Evolutionary conservation across 192 early-diverging fungal species (phyloP).

Genomic region (Backusella mclennaniae): DNA sequence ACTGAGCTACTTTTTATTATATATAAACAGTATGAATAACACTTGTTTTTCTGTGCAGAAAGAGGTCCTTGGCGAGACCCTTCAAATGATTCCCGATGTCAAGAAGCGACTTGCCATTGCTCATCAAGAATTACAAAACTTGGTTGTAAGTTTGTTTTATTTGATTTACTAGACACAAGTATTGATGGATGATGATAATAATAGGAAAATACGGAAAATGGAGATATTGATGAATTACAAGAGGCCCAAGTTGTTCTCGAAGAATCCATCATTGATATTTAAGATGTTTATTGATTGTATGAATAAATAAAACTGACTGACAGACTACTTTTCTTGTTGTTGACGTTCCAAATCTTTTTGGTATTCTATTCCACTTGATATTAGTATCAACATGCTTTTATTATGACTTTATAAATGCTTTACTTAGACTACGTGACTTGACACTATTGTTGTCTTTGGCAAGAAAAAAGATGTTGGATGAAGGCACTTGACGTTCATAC

Average conservation of each 20-base stretch:
- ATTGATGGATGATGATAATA: neutral
- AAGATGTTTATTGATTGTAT: too few relatives aligned
- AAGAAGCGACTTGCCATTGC: constrained; percentile 50
- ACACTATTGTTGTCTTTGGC: constrained; percentile 15
- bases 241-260: constrained; percentile 11
- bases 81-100: constrained; percentile 59
- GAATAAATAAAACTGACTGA: too few relatives aligned
- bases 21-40: neutral
- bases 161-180: neutral
- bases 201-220: constrained; percentile 18
- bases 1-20: constrained; percentile 19
- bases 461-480: constrained; percentile 20
- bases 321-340: neutral
- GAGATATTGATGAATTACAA: constrained; percentile 13
- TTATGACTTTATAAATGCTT: too few relatives aligned
- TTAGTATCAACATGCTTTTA: neutral
- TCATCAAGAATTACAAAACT: constrained; percentile 42
- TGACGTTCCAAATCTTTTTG: neutral
- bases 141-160: constrained; percentile 37
- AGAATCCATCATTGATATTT: neutral
- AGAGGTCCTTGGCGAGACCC: constrained; percentile 61
- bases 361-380: neutral
- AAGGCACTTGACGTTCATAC: constrained; percentile 21
- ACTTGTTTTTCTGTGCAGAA: constrained; percentile 24
- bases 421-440: constrained; percentile 2